These are phyloP conservation scores for Sutorius australiensis DNA, from an alignment of 768 basidiomycete species.

Conservation along the genomic window DNA sequence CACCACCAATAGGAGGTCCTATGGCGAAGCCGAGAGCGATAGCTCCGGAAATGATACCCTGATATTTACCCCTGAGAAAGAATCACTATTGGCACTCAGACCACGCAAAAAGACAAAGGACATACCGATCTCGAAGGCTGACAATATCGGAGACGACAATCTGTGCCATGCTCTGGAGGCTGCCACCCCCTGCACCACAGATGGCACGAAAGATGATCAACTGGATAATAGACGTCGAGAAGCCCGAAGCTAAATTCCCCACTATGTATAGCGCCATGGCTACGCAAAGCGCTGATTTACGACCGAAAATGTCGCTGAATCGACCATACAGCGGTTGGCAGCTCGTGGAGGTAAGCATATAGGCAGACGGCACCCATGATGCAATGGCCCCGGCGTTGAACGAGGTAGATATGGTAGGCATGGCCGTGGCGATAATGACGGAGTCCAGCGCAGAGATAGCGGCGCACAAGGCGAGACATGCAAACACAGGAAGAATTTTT, in stretches of 20 bases:
- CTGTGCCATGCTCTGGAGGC: conserved; percentile 64
- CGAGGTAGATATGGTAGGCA: conserved; percentile 64
- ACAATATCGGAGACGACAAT: conserved; percentile 74
- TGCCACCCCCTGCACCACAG: conserved; percentile 69
- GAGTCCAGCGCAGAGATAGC: conserved; percentile 64
- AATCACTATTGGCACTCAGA: neutral
- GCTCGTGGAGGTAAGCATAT: conserved; percentile 54
- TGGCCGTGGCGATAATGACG: conserved; percentile 68
- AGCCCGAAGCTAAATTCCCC: conserved; percentile 63
- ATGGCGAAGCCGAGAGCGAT: conserved; percentile 55
- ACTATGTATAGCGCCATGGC: conserved; percentile 63
- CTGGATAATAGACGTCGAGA: conserved; percentile 60
- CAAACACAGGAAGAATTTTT: conserved; percentile 60
- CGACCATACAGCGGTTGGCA: conserved; percentile 49
- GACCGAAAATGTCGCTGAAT: conserved; percentile 64
- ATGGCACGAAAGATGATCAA: conserved; percentile 68
- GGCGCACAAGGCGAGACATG: conserved; percentile 57
- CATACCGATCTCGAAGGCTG: conserved; percentile 59
- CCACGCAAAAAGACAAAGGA: neutral
- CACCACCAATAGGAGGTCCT: conserved; percentile 68
- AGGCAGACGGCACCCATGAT: conserved; percentile 73
- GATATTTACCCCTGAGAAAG: conserved; percentile 61
- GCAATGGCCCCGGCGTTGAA: conserved; percentile 47
- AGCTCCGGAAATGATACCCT: conserved; percentile 65
- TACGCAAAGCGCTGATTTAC: conserved; percentile 55